Percentiles rank a stretch among this genome's conserved stretches.
Conservation (phyloP, 2,329 filamentous ascomycete genomes). For the Botryotinia globosa region DNA sequence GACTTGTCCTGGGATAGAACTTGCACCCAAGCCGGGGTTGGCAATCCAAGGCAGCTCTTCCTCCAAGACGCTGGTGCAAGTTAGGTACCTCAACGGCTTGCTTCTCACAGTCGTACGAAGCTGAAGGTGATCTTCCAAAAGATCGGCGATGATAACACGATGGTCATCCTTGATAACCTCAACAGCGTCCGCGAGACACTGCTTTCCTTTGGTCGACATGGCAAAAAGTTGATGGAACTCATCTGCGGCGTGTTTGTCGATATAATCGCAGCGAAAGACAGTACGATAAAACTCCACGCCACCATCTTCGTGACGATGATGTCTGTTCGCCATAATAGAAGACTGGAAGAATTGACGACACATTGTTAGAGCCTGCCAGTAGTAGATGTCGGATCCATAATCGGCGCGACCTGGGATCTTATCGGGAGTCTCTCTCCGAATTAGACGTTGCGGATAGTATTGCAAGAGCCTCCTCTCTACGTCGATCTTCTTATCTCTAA, state of each 20-base stretch:
- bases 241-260: slow-evolving; percentile 8
- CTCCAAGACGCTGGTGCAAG: slow-evolving; percentile 47
- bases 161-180: slow-evolving; percentile 17
- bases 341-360: slow-evolving; percentile 31
- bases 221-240: slow-evolving; percentile 17
- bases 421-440: slow-evolving; percentile 22
- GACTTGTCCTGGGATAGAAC: not conserved
- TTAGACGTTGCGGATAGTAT: slow-evolving; percentile 30
- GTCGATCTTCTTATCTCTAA: slow-evolving; percentile 29
- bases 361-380: slow-evolving; percentile 32
- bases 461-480: slow-evolving; percentile 30
- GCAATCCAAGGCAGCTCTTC: slow-evolving; percentile 57
- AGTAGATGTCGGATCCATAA: slow-evolving; percentile 35
- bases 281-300: slow-evolving; percentile 32
- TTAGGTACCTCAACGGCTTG: slow-evolving; percentile 16
- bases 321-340: slow-evolving; percentile 22
- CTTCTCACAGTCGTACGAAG: not conserved
- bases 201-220: slow-evolving; percentile 20
- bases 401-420: slow-evolving; percentile 30
- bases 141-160: slow-evolving; percentile 8
- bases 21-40: not conserved
- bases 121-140: slow-evolving; percentile 12
- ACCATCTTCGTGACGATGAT: slow-evolving; percentile 32
- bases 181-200: slow-evolving; percentile 14
- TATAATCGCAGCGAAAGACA: slow-evolving; percentile 28